Conservation (phyloP, 176 grass and related monocot genomes). For the Thinopyrum elongatum region DNA sequence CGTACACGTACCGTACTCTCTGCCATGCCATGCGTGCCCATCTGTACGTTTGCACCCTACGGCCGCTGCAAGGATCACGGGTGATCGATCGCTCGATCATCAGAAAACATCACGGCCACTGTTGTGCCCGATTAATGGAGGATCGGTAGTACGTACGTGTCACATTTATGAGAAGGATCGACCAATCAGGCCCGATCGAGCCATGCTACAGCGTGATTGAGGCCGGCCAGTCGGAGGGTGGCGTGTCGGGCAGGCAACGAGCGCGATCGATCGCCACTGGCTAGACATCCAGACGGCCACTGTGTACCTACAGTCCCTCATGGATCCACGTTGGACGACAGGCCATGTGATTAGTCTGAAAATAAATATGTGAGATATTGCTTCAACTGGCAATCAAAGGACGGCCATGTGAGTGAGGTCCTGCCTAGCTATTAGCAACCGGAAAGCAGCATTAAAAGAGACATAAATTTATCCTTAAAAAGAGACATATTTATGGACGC, state of each 20-base stretch:
- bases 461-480: no score
- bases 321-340: no score
- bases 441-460: background rate
- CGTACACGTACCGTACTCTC: background rate
- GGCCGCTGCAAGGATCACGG: background rate
- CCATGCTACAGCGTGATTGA: background rate
- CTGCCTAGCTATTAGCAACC: background rate
- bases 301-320: no score
- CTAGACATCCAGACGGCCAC: no score
- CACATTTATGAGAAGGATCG: background rate
- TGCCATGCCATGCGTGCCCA: background rate
- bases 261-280: no score
- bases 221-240: background rate
- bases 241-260: background rate
- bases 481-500: no score
- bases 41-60: background rate
- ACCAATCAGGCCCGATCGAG: background rate
- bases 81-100: background rate
- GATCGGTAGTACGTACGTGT: background rate
- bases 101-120: background rate
- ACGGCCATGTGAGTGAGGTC: background rate
- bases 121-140: background rate
- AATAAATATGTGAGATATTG: background rate
- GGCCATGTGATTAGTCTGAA: no score
- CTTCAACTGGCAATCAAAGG: background rate